Percentiles rank a stretch among this genome's conserved stretches.
phyloP scores from a whole-genome alignment of 306 rosid genomes.

The Sicyos baderoa region DNA sequence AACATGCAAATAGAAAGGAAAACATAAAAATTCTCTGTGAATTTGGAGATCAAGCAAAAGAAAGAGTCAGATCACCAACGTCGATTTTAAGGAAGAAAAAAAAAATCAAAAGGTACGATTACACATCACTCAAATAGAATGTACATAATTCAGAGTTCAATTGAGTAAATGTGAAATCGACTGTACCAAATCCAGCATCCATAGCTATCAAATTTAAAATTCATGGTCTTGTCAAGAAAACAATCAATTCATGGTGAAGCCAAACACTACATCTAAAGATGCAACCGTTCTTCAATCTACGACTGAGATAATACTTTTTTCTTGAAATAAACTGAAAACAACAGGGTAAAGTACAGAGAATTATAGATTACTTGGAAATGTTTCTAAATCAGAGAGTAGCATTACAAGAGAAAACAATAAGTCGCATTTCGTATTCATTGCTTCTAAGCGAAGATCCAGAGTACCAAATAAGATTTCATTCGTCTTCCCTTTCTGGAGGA shows the following conservation, averaged over 20 bases:
- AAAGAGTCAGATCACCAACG: no score
- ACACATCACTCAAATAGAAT: no score
- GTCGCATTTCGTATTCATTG: background rate
- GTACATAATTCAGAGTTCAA: no score
- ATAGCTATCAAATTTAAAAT: slow-evolving; percentile 3
- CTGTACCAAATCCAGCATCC: background rate
- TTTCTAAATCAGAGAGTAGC: background rate
- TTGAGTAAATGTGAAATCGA: no score
- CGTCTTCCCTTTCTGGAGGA: slow-evolving; percentile 90
- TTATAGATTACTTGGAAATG: slow-evolving; percentile 6
- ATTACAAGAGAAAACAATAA: slow-evolving; percentile 13
- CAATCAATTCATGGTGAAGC: slow-evolving; percentile 1
- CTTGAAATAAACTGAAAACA: background rate
- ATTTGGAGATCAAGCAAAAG: no score
- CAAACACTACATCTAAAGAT: background rate
- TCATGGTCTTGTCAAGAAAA: background rate
- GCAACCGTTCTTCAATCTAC: background rate
- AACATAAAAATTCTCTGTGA: no score
- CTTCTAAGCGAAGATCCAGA: background rate
- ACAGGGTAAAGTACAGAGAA: background rate
- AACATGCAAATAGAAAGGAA: no score
- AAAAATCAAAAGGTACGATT: no score
- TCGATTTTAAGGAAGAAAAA: no score
- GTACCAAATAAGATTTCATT: slow-evolving; percentile 25
- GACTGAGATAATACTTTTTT: background rate